Conservation (phyloP, 2,329 filamentous ascomycete genomes). For the Colletotrichum karsti region DNA sequence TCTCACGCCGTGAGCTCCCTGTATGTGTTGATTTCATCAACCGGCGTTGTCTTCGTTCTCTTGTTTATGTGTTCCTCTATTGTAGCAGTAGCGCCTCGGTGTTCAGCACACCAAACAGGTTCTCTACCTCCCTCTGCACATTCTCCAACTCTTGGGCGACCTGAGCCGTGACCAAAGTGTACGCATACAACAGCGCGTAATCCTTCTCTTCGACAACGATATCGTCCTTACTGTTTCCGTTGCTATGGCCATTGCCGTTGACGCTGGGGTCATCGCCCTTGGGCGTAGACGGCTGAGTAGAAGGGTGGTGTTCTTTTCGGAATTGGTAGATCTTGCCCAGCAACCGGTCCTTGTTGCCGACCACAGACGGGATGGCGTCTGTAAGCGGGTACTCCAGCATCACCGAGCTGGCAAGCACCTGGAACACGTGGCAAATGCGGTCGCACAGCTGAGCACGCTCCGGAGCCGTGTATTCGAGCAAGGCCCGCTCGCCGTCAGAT, state of each 20-base stretch:
- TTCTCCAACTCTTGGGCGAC: slow-evolving; percentile 71
- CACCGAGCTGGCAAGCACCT: slow-evolving; percentile 89
- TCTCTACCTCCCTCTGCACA: slow-evolving; percentile 69
- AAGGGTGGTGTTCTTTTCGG: slow-evolving; percentile 69
- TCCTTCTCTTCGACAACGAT: slow-evolving; percentile 74
- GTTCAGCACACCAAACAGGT: slow-evolving; percentile 69
- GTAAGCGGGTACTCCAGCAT: slow-evolving; percentile 95
- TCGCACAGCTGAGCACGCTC: slow-evolving; percentile 86
- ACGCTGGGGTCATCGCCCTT: slow-evolving; percentile 30
- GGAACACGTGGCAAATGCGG: slow-evolving; percentile 87
- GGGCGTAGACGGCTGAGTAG: slow-evolving; percentile 35
- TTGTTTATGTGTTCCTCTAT: slow-evolving; percentile 38
- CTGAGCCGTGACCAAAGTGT: slow-evolving; percentile 76
- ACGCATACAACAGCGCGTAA: slow-evolving; percentile 92
- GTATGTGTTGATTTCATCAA: neutral
- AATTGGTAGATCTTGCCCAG: slow-evolving; percentile 90
- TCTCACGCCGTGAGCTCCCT: neutral
- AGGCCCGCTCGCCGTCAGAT: slow-evolving; percentile 81
- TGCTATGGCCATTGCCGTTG: slow-evolving; percentile 24
- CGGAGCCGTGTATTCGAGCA: slow-evolving; percentile 79
- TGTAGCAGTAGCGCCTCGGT: slow-evolving; percentile 67
- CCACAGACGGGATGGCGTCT: slow-evolving; percentile 86
- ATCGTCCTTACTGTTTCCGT: slow-evolving; percentile 33
- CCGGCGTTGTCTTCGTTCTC: neutral
- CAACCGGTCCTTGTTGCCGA: slow-evolving; percentile 81